Evolutionary conservation across 202 grass and related monocot species (phyloP), one percentile per base, ranked within the genome.

Genomic region (Musa balbisiana): DNA sequence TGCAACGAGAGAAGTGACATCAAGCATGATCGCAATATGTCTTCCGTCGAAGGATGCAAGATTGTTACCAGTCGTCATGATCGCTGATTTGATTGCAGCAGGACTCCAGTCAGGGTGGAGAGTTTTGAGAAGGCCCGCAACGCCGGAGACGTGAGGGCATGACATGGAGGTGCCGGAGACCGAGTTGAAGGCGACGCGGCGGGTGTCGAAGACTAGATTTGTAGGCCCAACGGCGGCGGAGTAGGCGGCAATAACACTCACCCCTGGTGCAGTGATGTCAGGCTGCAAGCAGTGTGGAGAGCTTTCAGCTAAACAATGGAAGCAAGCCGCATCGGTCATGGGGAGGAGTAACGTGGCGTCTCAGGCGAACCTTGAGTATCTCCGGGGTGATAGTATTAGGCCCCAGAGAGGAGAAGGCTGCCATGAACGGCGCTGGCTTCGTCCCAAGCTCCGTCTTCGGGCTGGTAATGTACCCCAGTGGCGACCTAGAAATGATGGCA

Each of bases 381-480:
- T 93, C 84, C 9, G 87, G 84, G 0, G 74, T 91, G 65, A 93
- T 70, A 20, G 79, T 58, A 72, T 93, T 98, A 1, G 91, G 94
- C 0, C 91, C 89, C 67, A 82, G 87, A 4, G 95, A 99, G 10
- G 95, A 99, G 85, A 94, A 99, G 52, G 95, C 89, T 2, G 95
- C 91, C 95, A 99, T 94, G 81, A 90, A 92, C 10, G 95, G 95
- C 51, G 91, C 85, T 43, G 95, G 95, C 71, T 88, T 92, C 8
- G 91, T 88, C 69, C 55, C 85, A 50, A 90, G 83, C 58, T 79
- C 75, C 1, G 91, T 99, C 63, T 50, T 66, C 0, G 95, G 87
- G 43, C 58, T 60, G 56, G 91, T 90, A 73, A 92, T 90, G 53
- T 84, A 85, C 27, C 82, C 95, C 2, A 85, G 77, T 9, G 82